Conservation (phyloP, 2,329 filamentous ascomycete genomes). For the Colletotrichum aenigma region DNA sequence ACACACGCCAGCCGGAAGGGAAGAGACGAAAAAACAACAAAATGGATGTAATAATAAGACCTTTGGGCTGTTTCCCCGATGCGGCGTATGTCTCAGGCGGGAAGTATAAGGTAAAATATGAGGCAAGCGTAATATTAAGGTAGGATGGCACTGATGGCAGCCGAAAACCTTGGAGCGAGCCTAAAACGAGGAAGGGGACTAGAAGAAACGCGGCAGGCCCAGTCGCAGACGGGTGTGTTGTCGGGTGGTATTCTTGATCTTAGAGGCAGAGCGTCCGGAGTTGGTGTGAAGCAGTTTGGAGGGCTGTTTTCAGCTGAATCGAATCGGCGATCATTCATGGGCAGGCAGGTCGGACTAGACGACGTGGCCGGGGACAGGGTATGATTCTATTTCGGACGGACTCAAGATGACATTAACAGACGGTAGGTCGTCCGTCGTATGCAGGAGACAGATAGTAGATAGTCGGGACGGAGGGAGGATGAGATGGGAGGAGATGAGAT, state of each 20-base stretch:
- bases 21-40: background rate
- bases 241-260: background rate
- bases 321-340: background rate
- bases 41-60: background rate
- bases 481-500: background rate
- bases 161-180: background rate
- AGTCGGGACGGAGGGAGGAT: background rate
- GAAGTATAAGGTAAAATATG: background rate
- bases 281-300: background rate
- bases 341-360: background rate
- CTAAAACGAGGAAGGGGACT: background rate
- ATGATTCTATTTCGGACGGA: background rate
- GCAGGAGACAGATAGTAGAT: background rate
- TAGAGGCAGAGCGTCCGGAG: background rate
- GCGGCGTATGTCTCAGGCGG: slow-evolving; percentile 14
- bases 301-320: background rate
- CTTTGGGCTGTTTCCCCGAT: background rate
- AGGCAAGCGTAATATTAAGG: background rate
- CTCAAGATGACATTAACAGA: background rate
- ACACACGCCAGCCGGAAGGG: background rate
- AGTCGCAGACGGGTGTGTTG: background rate
- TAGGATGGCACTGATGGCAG: background rate
- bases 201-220: background rate
- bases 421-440: background rate
- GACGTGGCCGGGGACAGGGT: background rate